Evolutionary conservation across 495 filamentous ascomycete genomes (phyloP), one percentile per base, ranked within the genome.

Genomic region (Xylaria nigripes): DNA sequence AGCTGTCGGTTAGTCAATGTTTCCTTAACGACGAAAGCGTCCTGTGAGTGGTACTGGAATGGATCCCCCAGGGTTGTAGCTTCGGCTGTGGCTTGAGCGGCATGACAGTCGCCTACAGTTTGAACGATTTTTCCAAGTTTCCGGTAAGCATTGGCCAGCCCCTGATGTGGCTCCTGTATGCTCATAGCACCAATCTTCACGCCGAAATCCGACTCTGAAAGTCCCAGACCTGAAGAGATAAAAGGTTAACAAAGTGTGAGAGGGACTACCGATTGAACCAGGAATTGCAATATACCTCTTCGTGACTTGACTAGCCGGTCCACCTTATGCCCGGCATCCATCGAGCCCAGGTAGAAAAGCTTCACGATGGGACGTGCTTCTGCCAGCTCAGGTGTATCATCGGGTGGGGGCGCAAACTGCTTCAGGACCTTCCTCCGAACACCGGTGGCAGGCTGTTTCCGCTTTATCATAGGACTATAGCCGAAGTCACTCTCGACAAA

Each of bases 401-500:
- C 94, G 6, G 92, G 89, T 0, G 94, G 94, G 6, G 94, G 94
- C 15, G 94, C 94, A 66, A 99, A 99, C 70, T 99, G 94, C 75
- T 99, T 99, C 69, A 99, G 77, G 40, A 96, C 83, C 71, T 94
- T 93, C 60, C 94, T 82, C 40, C 92, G 82, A 51, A 97, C 89
- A 36, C 94, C 94, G 0, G 94, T 99, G 15, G 94, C 94, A 6
- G 94, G 94, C 70, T 99, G 94, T 73, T 95, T 96, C 77, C 89
- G 86, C 61, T 89, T 83, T 18, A 97, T 84, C 56, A 97, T 86
- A 5, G 94, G 94, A 62, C 90, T 95, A 67, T 99, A 99, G 21
- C 94, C 94, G 68, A 95, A 95, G 69, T 99, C 94, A 61, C 89
- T 93, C 68, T 99, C 94, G 21, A 97, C 90, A 56, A 99, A 99